Conservation (phyloP, 2,329 filamentous ascomycete genomes). For the Colletotrichum sp. region DNA sequence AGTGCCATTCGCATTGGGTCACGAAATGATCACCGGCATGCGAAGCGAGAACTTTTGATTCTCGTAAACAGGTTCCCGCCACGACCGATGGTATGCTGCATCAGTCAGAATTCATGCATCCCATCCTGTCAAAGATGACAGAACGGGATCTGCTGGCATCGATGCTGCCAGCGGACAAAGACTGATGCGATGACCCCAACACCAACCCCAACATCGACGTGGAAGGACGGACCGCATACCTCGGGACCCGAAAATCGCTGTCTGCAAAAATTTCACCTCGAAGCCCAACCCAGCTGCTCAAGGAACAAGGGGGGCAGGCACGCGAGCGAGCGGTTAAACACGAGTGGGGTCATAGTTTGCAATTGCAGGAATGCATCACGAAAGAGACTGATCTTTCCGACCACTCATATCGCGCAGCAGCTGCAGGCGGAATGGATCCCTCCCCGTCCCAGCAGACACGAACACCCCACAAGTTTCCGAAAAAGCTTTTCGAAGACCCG, state of each 20-base stretch:
- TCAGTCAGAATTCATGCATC: no score
- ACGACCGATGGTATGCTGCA: neutral
- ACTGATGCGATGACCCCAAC: neutral
- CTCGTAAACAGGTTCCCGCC: neutral
- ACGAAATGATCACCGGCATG: neutral
- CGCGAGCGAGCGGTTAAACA: neutral
- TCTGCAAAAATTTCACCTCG: neutral
- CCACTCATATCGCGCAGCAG: constrained; percentile 6
- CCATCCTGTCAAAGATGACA: no score
- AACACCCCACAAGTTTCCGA: neutral
- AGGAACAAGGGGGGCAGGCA: neutral
- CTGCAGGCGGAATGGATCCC: neutral
- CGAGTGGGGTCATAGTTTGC: neutral
- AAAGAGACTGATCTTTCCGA: neutral
- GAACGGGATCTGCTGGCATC: no score
- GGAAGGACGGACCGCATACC: neutral
- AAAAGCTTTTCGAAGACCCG: neutral
- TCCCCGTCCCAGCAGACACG: neutral
- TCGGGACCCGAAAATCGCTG: neutral
- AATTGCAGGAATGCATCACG: neutral
- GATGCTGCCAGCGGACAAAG: neutral
- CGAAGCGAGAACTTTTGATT: neutral
- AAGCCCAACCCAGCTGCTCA: neutral
- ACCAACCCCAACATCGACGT: neutral
- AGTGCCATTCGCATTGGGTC: neutral